A percentile compares a stretch with the other conserved stretches of the same genome.
Evolutionary conservation across 495 filamentous ascomycete genomes (phyloP).

Genomic region (Bathelium albidoporum): DNA sequence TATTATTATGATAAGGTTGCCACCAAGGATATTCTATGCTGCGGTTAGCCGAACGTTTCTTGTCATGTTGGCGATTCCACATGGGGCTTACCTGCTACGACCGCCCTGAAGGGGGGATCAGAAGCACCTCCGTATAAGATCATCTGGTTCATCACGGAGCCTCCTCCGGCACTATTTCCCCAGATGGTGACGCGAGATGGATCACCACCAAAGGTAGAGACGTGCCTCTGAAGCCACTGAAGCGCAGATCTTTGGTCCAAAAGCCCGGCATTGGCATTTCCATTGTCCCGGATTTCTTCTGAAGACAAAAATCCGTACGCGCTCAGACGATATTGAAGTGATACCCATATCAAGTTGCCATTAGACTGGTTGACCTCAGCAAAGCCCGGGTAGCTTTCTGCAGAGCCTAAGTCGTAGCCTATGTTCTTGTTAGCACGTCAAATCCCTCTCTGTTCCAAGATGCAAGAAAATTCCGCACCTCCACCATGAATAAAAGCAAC

Average conservation of each 20-base stretch:
- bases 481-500: conserved; percentile 23
- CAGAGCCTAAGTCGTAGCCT: conserved; percentile 7
- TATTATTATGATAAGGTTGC: conserved; percentile 20
- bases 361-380: conserved; percentile 17
- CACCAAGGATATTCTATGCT: conserved; percentile 13
- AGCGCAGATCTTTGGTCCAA: conserved; percentile 30
- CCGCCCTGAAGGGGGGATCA: conserved; percentile 21
- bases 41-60: not conserved
- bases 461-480: not conserved
- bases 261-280: conserved; percentile 28
- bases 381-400: conserved; percentile 16
- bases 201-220: conserved; percentile 21
- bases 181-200: conserved; percentile 24
- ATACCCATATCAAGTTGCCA: conserved; percentile 25
- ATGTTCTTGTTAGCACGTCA: not conserved
- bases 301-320: conserved; percentile 28
- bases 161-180: conserved; percentile 25
- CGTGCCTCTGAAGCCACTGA: conserved; percentile 27
- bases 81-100: conserved; percentile 13
- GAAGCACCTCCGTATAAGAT: conserved; percentile 20
- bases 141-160: conserved; percentile 19
- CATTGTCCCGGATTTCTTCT: conserved; percentile 24
- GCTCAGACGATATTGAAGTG: conserved; percentile 30
- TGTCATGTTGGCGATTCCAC: not conserved
- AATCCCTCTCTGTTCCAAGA: not conserved